These are phyloP conservation scores for Cladophialophora psammophila DNA, from an alignment of 2,329 filamentous ascomycete genomes.

Conservation along the genomic window DNA sequence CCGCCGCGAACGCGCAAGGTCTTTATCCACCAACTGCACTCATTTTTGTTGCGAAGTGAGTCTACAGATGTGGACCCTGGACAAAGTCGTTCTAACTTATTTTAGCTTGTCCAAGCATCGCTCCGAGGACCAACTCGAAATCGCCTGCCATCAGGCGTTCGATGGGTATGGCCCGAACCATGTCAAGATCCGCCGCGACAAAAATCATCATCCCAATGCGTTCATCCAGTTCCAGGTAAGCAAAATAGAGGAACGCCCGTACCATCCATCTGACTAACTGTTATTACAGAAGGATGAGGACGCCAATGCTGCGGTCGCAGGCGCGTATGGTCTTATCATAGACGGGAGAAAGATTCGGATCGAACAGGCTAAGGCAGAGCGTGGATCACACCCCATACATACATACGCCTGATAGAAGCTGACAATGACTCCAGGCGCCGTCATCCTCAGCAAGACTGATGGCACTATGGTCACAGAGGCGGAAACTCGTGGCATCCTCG, in stretches of 20 bases:
- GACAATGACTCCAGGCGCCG: slow-evolving; percentile 31
- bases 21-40: slow-evolving; percentile 48
- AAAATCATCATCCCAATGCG: slow-evolving; percentile 46
- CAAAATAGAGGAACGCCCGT: background rate
- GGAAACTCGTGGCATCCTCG: slow-evolving; percentile 36
- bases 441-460: slow-evolving; percentile 36
- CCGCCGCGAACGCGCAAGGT: slow-evolving; percentile 48
- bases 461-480: slow-evolving; percentile 31
- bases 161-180: slow-evolving; percentile 46
- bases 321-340: slow-evolving; percentile 27
- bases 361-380: slow-evolving; percentile 38
- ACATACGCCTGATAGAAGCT: slow-evolving; percentile 14
- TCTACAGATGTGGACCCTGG: slow-evolving; percentile 21
- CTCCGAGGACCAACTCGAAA: slow-evolving; percentile 42
- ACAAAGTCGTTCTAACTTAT: slow-evolving; percentile 23
- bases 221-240: slow-evolving; percentile 52
- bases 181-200: slow-evolving; percentile 48
- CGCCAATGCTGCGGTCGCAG: slow-evolving; percentile 42
- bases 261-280: slow-evolving; percentile 22
- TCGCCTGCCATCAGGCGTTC: slow-evolving; percentile 45
- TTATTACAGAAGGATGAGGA: slow-evolving; percentile 41
- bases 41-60: slow-evolving; percentile 52
- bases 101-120: slow-evolving; percentile 43
- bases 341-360: slow-evolving; percentile 39
- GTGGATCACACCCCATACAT: slow-evolving; percentile 31